Base-by-base conservation (phyloP, 106 monocot species). In the Dactylorhiza incarnata region DNA sequence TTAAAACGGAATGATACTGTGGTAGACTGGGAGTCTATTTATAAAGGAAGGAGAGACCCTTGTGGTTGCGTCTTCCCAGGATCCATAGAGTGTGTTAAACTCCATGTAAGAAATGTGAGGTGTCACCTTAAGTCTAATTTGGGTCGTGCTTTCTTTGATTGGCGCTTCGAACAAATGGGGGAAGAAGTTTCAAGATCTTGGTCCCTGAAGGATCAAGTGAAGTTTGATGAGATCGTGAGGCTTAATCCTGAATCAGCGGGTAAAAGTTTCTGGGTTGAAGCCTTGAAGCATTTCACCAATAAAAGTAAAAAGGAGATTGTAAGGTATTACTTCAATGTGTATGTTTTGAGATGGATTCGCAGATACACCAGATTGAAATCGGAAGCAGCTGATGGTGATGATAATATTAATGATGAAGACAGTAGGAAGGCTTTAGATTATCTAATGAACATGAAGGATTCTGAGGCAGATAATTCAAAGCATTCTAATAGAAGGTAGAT, bases 291-390 rank as follows among this genome's bases (percentile, higher is more conserved):
- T 67, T 87, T 95, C 48, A 71, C 66, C 45, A 76, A 81, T 48
- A 92, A 84, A 78, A 87, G 73, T 56, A 86, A 78, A 71, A 78
- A 59, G 77, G 69, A 89, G 55, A 74, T 95, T 48, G 84, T 82
- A 37, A 86, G 81, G 19, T 95, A 89, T 73, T 92, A 86, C 83
- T 90, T 86, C 79, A 92, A 95, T 72, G 95, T 92, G 9, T 84
- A 81, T 78, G 54, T 92, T 75, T 78, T 78, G 49, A 87, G 87
- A 76, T 65, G 84, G 76, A 89, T 92, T 62, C 78, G 85, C 56
- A 76, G 65, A 23, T 82, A 81, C 66, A 88, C 87, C 12, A 83
- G 89, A 73, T 50, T 71, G 26, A 53, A 46, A 46, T 63, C 75
- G 65, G 68, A 54, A 26, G 22, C 46, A 20, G 68, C 77, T 80